These are phyloP conservation scores for Cadophora sp. DNA, from an alignment of 2,329 filamentous ascomycete genomes.

Conservation along the genomic window DNA sequence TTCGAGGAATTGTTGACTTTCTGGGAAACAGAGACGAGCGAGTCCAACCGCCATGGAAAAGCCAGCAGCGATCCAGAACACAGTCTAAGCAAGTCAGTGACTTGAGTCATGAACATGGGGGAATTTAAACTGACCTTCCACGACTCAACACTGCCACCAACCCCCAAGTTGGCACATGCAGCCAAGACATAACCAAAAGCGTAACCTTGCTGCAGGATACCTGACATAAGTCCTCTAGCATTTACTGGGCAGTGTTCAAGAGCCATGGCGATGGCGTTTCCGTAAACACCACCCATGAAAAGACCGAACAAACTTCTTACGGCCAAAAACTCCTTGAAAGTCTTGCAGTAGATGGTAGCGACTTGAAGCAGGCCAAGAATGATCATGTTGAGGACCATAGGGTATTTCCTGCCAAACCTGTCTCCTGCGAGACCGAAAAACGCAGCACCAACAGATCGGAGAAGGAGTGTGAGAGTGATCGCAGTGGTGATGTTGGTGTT, in stretches of 20 bases:
- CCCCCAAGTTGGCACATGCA: constrained; percentile 69
- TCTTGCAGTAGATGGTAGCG: constrained; percentile 37
- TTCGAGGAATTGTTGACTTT: constrained; percentile 77
- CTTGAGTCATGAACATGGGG: neutral
- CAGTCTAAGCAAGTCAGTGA: constrained; percentile 17
- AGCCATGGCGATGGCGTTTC: constrained; percentile 76
- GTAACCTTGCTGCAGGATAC: constrained; percentile 39
- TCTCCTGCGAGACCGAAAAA: constrained; percentile 79
- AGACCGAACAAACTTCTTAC: constrained; percentile 77
- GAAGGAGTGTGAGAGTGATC: constrained; percentile 58
- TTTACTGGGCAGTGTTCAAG: constrained; percentile 60
- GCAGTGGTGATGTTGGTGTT: constrained; percentile 51
- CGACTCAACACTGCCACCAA: constrained; percentile 65
- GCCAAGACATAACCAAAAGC: constrained; percentile 40
- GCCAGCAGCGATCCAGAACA: constrained; percentile 56
- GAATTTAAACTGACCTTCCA: constrained; percentile 73
- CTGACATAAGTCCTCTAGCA: constrained; percentile 39
- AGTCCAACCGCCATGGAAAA: constrained; percentile 73
- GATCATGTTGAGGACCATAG: constrained; percentile 82
- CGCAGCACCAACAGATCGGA: constrained; percentile 77
- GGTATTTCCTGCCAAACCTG: constrained; percentile 81
- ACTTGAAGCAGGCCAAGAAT: constrained; percentile 74
- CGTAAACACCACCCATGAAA: constrained; percentile 80
- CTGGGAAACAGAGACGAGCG: constrained; percentile 71
- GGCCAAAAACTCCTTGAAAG: constrained; percentile 63